Percentiles rank a stretch among this genome's conserved stretches.
phyloP scores from a whole-genome alignment of 768 basidiomycete species.

The Leccinum uliginosum region DNA sequence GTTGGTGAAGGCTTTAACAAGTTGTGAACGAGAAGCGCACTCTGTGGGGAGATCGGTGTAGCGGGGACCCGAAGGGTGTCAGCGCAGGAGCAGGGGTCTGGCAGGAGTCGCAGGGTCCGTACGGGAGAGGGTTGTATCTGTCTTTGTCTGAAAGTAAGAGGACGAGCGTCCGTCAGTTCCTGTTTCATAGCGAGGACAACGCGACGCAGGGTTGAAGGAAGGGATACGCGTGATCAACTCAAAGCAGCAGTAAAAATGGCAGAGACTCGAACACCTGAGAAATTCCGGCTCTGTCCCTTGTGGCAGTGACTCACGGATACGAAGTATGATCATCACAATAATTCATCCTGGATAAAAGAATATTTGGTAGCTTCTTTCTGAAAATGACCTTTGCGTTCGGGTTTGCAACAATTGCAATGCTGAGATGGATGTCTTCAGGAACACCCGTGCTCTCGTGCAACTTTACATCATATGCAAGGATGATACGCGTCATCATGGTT shows the following conservation, averaged over 20 bases:
- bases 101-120: too few species aligned
- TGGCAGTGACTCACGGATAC: constrained; percentile 11
- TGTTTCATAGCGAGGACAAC: constrained; percentile 44
- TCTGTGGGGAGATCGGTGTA: constrained; percentile 35
- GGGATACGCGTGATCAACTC: constrained; percentile 54
- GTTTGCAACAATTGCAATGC: neutral
- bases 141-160: too few species aligned
- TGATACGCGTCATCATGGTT: neutral
- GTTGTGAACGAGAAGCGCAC: constrained; percentile 45
- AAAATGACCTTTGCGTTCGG: neutral
- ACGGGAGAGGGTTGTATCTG: too few species aligned
- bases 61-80: too few species aligned
- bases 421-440: neutral
- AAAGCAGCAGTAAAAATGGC: neutral
- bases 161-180: too few species aligned
- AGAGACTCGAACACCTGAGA: constrained; percentile 6
- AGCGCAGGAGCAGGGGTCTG: too few species aligned
- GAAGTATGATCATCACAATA: too few species aligned
- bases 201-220: constrained; percentile 42
- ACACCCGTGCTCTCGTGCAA: neutral
- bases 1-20: constrained; percentile 89
- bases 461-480: neutral
- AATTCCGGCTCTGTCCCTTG: constrained; percentile 18
- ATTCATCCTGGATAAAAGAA: too few species aligned
- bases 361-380: neutral